Evolutionary conservation across 371 early-diverging fungal genomes (phyloP).

Genomic region (Mortierella sp.): DNA sequence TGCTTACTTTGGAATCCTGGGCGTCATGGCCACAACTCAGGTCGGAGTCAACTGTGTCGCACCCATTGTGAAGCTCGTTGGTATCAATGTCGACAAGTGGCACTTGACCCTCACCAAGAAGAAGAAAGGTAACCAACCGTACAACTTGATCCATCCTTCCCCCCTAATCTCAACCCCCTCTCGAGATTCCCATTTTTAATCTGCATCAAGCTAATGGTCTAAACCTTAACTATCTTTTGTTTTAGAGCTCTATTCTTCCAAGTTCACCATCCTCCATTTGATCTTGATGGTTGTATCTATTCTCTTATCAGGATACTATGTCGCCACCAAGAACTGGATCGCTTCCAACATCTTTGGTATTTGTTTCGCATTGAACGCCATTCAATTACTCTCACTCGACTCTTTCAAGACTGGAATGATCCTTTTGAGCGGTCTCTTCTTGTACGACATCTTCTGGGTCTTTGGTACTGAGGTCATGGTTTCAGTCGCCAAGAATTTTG

Average conservation of each 20-base stretch:
- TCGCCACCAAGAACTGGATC: slow-evolving; percentile 92
- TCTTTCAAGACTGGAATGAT: slow-evolving; percentile 96
- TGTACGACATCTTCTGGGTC: slow-evolving; percentile 99
- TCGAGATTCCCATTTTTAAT: not conserved
- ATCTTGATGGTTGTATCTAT: slow-evolving; percentile 68
- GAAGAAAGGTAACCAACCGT: slow-evolving; percentile 69
- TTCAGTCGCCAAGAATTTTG: slow-evolving; percentile 96
- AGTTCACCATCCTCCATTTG: slow-evolving; percentile 84
- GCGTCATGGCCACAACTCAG: slow-evolving; percentile 82
- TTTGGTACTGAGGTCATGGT: slow-evolving; percentile 99
- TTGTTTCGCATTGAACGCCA: slow-evolving; percentile 88
- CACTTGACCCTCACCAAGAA: slow-evolving; percentile 77
- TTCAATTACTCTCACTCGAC: slow-evolving; percentile 90
- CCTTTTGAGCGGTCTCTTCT: slow-evolving; percentile 90
- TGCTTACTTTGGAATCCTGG: slow-evolving; percentile 89
- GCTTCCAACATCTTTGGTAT: slow-evolving; percentile 91
- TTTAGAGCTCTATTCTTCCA: slow-evolving; percentile 70
- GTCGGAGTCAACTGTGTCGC: slow-evolving; percentile 68
- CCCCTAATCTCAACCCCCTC: not conserved
- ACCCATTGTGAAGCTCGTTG: slow-evolving; percentile 60
- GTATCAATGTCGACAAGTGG: slow-evolving; percentile 75
- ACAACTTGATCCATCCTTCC: not conserved
- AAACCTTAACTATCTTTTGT: slow-evolving; percentile 9
- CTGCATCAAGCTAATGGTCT: not conserved
- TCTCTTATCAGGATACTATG: slow-evolving; percentile 80